Base-by-base conservation (phyloP, 176 grass and related monocot genomes). In the Bonia amplexicaulis region DNA sequence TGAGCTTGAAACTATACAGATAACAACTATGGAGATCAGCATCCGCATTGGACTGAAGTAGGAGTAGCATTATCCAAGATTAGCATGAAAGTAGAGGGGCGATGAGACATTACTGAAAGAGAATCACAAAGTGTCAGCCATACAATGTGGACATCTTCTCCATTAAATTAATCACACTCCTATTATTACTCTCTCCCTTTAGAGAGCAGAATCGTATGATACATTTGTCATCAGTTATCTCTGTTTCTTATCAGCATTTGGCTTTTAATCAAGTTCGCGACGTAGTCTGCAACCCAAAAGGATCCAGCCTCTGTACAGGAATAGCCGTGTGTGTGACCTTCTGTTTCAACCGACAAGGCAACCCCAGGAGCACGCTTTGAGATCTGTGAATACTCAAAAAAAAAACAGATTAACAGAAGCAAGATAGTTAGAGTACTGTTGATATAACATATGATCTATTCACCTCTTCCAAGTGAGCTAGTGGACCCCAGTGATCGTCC, bases 401-500 rank as follows among this genome's bases (percentile, higher is more conserved):
- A 54, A 29, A 35, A 61, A 8, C n/a, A 78, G 12, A 29, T 58
- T 29, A 74, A 44, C 19, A 12, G 7, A 71, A 51, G 42, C 12
- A 59, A 53, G 51, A 53, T 39, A 61, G 61, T 6, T 7, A 31
- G 20, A 81, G 77, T 73, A 67, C 19, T 20, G 14, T 63, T 78
- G 41, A 17, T 71, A 70, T 39, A 87, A 69, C 3, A 82, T 49
- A 44, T 67, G 6, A 88, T 71, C 31, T 46, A 35, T 79, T 83
- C 81, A 97, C 95, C 95, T 94, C 92, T 90, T 97, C 90, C 77
- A 91, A 86, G 80, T 88, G 90, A 66, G 82, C 84, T 70, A 98
- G 49, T 63, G 95, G 95, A 74, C 92, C 95, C 93, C 93, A 98
- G 48, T 98, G 95, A 67, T 98, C 95, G 80, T 93, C 93, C 35